Conservation (phyloP, 768 basidiomycete genomes). For the Fistulinella prunicolor region DNA sequence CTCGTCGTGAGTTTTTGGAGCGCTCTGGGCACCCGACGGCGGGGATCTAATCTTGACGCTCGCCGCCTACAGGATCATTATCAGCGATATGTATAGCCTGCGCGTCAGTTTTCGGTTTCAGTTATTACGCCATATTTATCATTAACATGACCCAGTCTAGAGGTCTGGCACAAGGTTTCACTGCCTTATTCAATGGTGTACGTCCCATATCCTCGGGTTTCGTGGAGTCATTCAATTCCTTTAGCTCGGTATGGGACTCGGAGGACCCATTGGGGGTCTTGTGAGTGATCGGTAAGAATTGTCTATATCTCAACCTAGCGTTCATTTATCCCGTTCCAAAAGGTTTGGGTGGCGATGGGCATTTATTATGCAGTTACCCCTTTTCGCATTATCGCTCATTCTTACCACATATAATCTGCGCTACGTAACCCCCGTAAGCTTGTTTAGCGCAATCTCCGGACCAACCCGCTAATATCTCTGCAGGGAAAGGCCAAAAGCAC, state of each 20-base stretch:
- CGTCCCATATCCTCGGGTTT: conserved; percentile 22
- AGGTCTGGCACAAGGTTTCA: conserved; percentile 68
- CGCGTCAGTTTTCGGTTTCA: conserved; percentile 46
- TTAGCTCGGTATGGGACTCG: conserved; percentile 75
- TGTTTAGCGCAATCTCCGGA: not conserved
- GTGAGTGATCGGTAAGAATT: conserved; percentile 68
- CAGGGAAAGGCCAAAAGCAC: conserved; percentile 68
- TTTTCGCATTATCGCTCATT: conserved; percentile 36
- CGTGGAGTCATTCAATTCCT: not conserved
- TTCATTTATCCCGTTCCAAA: conserved; percentile 1
- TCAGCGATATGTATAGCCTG: conserved; percentile 78
- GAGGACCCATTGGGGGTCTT: conserved; percentile 72
- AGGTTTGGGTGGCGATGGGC: not conserved
- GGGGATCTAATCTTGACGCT: conserved; percentile 19
- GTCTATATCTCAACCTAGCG: not conserved
- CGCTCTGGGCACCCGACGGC: not conserved
- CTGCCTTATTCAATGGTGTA: conserved; percentile 73
- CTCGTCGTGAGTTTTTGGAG: conserved; percentile 48
- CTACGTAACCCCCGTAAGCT: conserved; percentile 65
- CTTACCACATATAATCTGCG: conserved; percentile 55
- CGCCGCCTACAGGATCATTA: conserved; percentile 55
- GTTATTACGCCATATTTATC: conserved; percentile 10
- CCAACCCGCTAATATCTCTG: not conserved
- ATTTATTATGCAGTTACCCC: not conserved
- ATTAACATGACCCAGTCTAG: conserved; percentile 47